Evolutionary conservation across 2,329 filamentous ascomycete species (phyloP).

Genomic region (Monilinia laxa): DNA sequence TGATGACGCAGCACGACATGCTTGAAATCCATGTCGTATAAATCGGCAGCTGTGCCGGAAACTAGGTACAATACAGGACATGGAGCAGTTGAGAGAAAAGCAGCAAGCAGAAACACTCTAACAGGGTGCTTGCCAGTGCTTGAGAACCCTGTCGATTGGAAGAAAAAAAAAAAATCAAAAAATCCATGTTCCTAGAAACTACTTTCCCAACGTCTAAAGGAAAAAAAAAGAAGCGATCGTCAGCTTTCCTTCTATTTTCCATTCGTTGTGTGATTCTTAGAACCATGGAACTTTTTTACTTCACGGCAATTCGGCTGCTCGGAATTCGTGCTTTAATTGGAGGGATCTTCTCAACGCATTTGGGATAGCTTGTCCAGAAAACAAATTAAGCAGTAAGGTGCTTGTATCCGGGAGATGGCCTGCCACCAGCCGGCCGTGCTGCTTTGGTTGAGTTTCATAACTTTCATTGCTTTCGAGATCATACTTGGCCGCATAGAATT

Average conservation of each 20-base stretch:
- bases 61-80: no score
- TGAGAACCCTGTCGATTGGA: conserved; percentile 2
- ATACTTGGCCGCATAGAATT: conserved; percentile 24
- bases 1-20: conserved; percentile 24
- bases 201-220: neutral
- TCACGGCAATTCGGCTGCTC: conserved; percentile 8
- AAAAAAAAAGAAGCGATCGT: conserved; percentile 7
- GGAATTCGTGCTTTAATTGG: conserved; percentile 8
- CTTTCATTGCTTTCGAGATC: conserved; percentile 15
- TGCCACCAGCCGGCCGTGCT: conserved; percentile 19
- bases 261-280: neutral
- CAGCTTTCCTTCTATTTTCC: conserved; percentile 5
- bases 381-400: conserved; percentile 12
- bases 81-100: conserved; percentile 13
- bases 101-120: conserved; percentile 20
- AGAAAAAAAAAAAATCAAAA: neutral
- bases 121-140: neutral
- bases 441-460: conserved; percentile 21
- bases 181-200: neutral
- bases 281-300: conserved; percentile 5
- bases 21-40: conserved; percentile 17
- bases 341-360: conserved; percentile 2
- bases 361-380: conserved; percentile 14
- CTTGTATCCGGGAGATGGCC: conserved; percentile 16
- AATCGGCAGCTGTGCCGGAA: conserved; percentile 22